A percentile compares a stretch with the other conserved stretches of the same genome.
phyloP scores from a whole-genome alignment of 352 stramenopile species.

The Phytophthora sp. region DNA sequence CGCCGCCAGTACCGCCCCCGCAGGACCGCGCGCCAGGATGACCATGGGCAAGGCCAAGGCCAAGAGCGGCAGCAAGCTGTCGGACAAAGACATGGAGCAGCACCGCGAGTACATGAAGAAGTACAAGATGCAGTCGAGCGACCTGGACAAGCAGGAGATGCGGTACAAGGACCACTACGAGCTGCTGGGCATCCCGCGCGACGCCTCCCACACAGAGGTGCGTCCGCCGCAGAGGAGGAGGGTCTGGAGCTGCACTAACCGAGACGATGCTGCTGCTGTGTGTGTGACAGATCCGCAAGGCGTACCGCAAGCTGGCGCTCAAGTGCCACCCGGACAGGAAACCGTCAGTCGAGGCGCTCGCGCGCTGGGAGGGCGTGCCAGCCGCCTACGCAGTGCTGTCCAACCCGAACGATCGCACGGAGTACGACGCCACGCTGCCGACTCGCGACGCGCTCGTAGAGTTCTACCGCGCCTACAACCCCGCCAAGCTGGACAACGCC shows the following conservation, averaged over 20 bases:
- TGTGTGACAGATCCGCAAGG: constrained; percentile 87
- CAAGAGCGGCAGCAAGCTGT: constrained; percentile 33
- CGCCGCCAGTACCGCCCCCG: too few relatives aligned
- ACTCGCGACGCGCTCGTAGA: constrained; percentile 79
- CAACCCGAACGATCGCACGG: constrained; percentile 75
- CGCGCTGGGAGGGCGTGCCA: constrained; percentile 78
- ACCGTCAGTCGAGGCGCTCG: constrained; percentile 65
- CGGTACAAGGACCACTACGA: constrained; percentile 87
- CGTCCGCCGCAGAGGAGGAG: background rate
- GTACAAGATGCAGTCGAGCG: constrained; percentile 83
- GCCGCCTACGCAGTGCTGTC: constrained; percentile 79
- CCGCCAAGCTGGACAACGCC: constrained; percentile 81
- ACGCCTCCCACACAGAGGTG: constrained; percentile 75
- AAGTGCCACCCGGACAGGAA: constrained; percentile 94
- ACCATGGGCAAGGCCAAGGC: constrained; percentile 22
- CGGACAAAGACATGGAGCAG: constrained; percentile 81
- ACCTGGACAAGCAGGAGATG: constrained; percentile 58
- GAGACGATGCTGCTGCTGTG: background rate
- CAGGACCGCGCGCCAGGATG: too few relatives aligned
- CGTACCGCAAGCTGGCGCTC: constrained; percentile 88
- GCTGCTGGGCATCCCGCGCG: constrained; percentile 58
- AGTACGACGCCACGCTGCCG: constrained; percentile 81
- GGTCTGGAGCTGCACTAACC: background rate
- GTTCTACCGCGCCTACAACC: constrained; percentile 88
- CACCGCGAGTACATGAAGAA: constrained; percentile 91